phyloP scores from a whole-genome alignment of 495 filamentous ascomycete species.

The Melanomma pulvis-pyrius region DNA sequence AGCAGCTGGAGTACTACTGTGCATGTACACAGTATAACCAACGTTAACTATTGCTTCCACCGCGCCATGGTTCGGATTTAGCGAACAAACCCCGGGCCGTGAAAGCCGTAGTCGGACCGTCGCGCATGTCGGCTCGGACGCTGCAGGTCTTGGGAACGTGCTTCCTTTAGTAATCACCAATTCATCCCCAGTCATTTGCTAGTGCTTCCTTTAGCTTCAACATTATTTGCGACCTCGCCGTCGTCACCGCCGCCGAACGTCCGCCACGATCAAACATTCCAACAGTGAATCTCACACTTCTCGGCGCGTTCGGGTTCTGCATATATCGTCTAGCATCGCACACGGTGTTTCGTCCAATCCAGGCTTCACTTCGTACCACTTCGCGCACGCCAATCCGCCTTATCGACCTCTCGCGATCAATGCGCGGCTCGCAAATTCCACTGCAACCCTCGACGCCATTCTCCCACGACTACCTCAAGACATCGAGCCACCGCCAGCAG shows the following conservation, averaged over 20 bases:
- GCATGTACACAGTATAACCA: no score
- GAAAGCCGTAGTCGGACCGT: no score
- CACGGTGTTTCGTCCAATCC: no score
- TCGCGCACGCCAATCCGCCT: background rate
- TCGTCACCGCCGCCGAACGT: background rate
- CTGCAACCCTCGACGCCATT: conserved; percentile 27
- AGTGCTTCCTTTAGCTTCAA: background rate
- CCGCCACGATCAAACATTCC: background rate
- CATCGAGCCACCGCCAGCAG: conserved; percentile 48
- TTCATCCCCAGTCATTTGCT: background rate
- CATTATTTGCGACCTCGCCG: background rate
- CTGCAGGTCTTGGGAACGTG: no score
- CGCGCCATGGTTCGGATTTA: no score
- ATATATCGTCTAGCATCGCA: background rate
- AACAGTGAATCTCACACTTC: background rate
- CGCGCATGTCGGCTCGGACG: no score
- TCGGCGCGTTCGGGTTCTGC: background rate
- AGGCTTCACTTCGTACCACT: background rate
- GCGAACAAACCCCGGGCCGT: no score
- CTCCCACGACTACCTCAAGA: conserved; percentile 41
- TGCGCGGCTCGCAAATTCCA: conserved; percentile 33
- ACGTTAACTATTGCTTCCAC: no score
- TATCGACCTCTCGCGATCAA: conserved; percentile 14
- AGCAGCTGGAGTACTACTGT: no score
- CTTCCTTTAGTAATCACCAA: background rate